Evolutionary conservation across 306 rosid genomes (phyloP).

Genomic region (Leucaena leucocephala): DNA sequence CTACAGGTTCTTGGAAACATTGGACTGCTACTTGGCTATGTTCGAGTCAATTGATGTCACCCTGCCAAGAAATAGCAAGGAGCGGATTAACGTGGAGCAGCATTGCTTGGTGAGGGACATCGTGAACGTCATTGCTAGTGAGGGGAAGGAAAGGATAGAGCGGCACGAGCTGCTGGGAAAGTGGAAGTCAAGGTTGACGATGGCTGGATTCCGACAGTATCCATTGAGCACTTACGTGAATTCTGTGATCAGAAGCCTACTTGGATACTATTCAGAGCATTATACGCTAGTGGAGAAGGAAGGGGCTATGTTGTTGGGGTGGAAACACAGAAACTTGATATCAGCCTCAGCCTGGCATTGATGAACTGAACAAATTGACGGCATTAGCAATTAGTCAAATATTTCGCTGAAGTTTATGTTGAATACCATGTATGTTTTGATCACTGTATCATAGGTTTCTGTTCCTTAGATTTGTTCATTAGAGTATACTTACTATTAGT

Average conservation of each 20-base stretch:
- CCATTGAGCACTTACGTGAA: conserved; percentile 86
- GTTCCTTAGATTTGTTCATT: conserved; percentile 38
- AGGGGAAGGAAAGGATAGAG: conserved; percentile 86
- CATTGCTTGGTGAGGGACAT: conserved; percentile 90
- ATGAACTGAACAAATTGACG: not conserved
- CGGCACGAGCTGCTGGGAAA: conserved; percentile 91
- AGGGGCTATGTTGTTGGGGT: conserved; percentile 91
- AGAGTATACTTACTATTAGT: conserved; percentile 18
- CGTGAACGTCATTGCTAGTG: conserved; percentile 86
- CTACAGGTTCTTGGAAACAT: conserved; percentile 71
- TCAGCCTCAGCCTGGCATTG: conserved; percentile 95
- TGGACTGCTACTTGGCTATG: conserved; percentile 85
- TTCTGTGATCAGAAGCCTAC: conserved; percentile 64
- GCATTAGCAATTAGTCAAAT: not conserved
- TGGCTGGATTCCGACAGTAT: conserved; percentile 84
- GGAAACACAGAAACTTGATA: conserved; percentile 83
- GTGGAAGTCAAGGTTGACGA: conserved; percentile 89
- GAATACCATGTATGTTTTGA: conserved; percentile 23
- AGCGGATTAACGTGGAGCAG: conserved; percentile 83
- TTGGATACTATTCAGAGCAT: conserved; percentile 75
- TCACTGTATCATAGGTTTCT: conserved; percentile 30
- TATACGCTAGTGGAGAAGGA: conserved; percentile 78
- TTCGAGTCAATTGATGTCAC: conserved; percentile 90
- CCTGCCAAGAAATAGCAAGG: conserved; percentile 68
- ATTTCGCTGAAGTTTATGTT: not conserved